Evolutionary conservation across 495 filamentous ascomycete species (phyloP), one percentile per base, ranked within the genome.

Genomic region (Thermothielavioides terrestris): DNA sequence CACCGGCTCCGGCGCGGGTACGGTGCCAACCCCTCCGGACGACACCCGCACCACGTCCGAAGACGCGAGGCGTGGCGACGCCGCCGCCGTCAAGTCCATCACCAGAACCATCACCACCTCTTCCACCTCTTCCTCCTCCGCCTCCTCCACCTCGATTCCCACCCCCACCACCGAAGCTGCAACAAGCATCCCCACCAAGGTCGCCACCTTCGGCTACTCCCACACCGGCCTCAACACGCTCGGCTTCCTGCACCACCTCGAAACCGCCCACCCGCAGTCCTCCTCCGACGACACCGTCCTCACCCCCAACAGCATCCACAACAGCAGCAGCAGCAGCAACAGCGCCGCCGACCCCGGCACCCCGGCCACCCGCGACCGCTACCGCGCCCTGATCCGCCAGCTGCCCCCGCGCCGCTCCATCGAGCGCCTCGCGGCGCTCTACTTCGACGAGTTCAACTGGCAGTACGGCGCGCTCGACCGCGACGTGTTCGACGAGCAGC

Each of bases 371-470:
- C 52, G 52, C 44, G 72, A 75, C 55, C 74, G 71, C 53, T 81
- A 77, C 61, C 77, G 75, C 52, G 65, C 66, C 23, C 52, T 74
- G 10, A 70, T 79, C 37, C 68, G 78, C 27, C 71, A 75, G 38
- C 64, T 82, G 0, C 80, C 80, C 1, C 63, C 77, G 1, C 65
- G 70, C 41, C 59, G 63, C n/a, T 75, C 72, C 59, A 71, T 77
- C 46, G 70, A 77, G 26, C 66, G 72, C 47, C 68, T 84, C 37
- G 63, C 77, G 4, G 68, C 69, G 4, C 63, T 76, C 4, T 84
- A 74, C 62, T 81, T 84, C 52, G 49, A 54, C 5, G 71, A 75
- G 15, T 73, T 81, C 50, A 82, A 82, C 59, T 79, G 77, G 72
- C 72, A 77, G 44, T 82, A 84, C 49, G 74, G 67, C 34, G 64